These are phyloP conservation scores for Quercus phellos DNA, from an alignment of 331 rosid species.

Conservation along the genomic window DNA sequence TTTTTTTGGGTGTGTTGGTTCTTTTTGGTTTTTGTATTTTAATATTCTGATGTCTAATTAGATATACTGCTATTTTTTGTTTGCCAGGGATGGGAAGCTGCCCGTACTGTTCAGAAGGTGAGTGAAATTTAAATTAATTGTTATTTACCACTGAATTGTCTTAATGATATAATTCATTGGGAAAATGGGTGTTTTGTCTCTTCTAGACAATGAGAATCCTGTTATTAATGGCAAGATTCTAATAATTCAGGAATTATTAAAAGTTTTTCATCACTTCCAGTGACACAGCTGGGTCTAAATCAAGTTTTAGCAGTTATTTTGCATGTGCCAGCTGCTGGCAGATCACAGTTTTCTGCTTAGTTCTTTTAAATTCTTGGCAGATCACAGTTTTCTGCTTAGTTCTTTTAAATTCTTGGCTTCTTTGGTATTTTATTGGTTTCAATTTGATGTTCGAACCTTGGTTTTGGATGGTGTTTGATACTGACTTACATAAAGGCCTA, in stretches of 20 bases:
- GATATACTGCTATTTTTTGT: neutral
- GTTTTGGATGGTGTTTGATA: too few species aligned
- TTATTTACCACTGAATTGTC: neutral
- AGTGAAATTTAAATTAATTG: neutral
- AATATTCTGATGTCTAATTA: neutral
- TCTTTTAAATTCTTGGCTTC: neutral
- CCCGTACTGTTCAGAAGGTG: constrained; percentile 20
- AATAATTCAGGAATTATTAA: too few species aligned
- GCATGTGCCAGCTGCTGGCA: neutral
- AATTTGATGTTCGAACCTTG: too few species aligned
- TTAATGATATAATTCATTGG: neutral
- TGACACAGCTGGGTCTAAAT: too few species aligned
- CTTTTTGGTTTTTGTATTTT: neutral
- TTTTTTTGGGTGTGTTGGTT: neutral
- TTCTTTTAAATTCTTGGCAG: neutral
- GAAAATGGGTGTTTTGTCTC: neutral
- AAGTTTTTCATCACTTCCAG: too few species aligned
- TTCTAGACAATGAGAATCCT: neutral
- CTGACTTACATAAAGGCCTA: too few species aligned
- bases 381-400: neutral
- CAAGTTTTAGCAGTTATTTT: neutral
- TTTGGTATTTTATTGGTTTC: neutral
- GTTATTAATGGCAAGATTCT: too few species aligned
- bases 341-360: neutral
- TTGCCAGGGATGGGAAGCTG: constrained; percentile 10